phyloP scores from a whole-genome alignment of 306 rosid genomes.

The Delonix regia region DNA sequence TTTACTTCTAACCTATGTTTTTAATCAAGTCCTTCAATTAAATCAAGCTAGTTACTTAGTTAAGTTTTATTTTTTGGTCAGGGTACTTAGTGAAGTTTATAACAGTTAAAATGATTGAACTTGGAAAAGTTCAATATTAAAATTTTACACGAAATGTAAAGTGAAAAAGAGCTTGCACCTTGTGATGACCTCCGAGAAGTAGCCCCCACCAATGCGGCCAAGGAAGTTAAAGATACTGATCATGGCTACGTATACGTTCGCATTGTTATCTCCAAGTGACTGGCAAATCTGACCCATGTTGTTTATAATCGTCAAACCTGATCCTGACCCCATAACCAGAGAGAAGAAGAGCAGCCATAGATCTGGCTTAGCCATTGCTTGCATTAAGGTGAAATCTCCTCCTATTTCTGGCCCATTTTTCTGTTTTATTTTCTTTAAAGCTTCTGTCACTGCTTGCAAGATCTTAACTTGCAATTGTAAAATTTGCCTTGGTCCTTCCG shows the following conservation, averaged over 20 bases:
- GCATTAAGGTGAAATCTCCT: slow-evolving; percentile 68
- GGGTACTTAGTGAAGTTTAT: no score
- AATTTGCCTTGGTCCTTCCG: slow-evolving; percentile 57
- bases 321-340: slow-evolving; percentile 66
- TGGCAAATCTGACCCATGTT: slow-evolving; percentile 86
- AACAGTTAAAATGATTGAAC: no score
- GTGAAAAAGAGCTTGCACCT: slow-evolving; percentile 48
- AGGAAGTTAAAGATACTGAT: slow-evolving; percentile 92
- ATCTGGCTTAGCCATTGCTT: slow-evolving; percentile 77
- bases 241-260: slow-evolving; percentile 67
- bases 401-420: slow-evolving; percentile 81
- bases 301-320: slow-evolving; percentile 82
- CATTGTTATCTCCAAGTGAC: slow-evolving; percentile 63
- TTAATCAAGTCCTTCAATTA: no score
- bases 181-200: slow-evolving; percentile 73
- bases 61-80: no score
- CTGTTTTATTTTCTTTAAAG: slow-evolving; percentile 53
- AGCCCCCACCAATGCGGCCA: slow-evolving; percentile 90
- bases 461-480: slow-evolving; percentile 64
- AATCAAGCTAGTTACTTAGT: no score
- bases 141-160: background rate
- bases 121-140: no score
- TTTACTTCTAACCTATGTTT: no score
- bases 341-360: slow-evolving; percentile 76
- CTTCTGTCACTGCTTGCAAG: slow-evolving; percentile 57